These are phyloP conservation scores for Calonectria pseudoturangicola DNA, from an alignment of 2,329 filamentous ascomycete species.

Conservation along the genomic window DNA sequence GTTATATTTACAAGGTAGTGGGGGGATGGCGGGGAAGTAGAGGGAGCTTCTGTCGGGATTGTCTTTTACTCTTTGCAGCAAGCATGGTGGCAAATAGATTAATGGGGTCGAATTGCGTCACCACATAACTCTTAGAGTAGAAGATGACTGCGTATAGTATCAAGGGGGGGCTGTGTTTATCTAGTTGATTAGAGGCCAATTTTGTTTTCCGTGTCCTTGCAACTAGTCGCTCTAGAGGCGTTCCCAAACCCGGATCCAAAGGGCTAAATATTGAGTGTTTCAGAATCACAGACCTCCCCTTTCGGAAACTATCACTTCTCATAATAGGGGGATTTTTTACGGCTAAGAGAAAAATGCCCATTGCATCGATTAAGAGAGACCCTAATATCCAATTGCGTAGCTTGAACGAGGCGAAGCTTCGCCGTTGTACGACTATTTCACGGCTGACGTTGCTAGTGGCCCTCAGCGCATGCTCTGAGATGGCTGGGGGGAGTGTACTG, in stretches of 20 bases:
- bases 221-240: not conserved
- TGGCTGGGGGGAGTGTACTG: constrained; percentile 43
- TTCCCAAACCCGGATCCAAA: not conserved
- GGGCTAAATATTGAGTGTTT: not conserved
- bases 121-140: not conserved
- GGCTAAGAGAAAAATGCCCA: not conserved
- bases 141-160: too few species aligned
- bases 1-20: too few species aligned
- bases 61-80: too few species aligned
- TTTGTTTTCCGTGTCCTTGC: not conserved
- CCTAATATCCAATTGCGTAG: constrained; percentile 28
- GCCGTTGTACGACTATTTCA: not conserved
- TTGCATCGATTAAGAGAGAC: constrained; percentile 2
- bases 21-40: too few species aligned
- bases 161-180: not conserved
- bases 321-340: too few species aligned
- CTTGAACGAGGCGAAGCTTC: constrained; percentile 30
- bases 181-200: not conserved
- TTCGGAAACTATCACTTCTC: not conserved
- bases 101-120: not conserved
- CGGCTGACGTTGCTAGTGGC: constrained; percentile 38
- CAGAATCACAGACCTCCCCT: not conserved
- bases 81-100: constrained; percentile 2
- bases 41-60: too few species aligned
- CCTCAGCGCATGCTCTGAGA: constrained; percentile 43